These are phyloP conservation scores for Mycena indigotica DNA, from an alignment of 768 basidiomycete genomes.

Conservation along the genomic window DNA sequence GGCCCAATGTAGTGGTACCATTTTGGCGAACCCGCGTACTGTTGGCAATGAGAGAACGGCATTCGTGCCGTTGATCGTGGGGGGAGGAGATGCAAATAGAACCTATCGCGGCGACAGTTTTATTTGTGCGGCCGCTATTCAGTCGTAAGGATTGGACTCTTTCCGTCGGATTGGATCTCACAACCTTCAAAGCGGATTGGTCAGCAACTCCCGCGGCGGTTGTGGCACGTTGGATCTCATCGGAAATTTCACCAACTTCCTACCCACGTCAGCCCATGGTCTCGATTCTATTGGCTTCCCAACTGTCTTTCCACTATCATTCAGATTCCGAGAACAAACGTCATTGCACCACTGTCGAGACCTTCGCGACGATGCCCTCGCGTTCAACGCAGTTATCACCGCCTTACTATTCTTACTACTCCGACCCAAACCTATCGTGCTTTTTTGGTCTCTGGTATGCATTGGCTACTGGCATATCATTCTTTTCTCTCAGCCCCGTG, in stretches of 20 bases:
- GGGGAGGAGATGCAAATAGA: constrained; percentile 71
- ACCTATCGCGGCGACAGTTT: constrained; percentile 87
- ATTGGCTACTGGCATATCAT: constrained; percentile 86
- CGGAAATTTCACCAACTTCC: constrained; percentile 74
- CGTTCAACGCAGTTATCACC: constrained; percentile 70
- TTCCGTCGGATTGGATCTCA: constrained; percentile 4
- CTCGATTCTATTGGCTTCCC: constrained; percentile 75
- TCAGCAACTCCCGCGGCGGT: constrained; percentile 69
- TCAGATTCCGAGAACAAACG: constrained; percentile 51
- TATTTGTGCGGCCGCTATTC: constrained; percentile 81
- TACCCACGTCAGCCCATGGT: constrained; percentile 60
- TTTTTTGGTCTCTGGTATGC: constrained; percentile 78
- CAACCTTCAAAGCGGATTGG: constrained; percentile 53
- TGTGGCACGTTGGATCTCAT: constrained; percentile 69
- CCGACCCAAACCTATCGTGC: constrained; percentile 66
- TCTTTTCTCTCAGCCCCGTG: constrained; percentile 75
- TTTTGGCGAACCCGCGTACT: constrained; percentile 72
- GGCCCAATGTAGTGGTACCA: constrained; percentile 63
- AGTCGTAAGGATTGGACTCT: constrained; percentile 62
- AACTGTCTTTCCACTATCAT: constrained; percentile 73
- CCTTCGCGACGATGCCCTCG: constrained; percentile 67
- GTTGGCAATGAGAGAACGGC: constrained; percentile 68
- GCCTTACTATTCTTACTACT: constrained; percentile 71
- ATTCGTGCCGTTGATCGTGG: constrained; percentile 76
- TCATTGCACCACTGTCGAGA: constrained; percentile 69